Percentiles rank a stretch among this genome's conserved stretches.
These are phyloP conservation scores for Trametes cingulata DNA, from an alignment of 768 basidiomycete species.

Conservation along the genomic window DNA sequence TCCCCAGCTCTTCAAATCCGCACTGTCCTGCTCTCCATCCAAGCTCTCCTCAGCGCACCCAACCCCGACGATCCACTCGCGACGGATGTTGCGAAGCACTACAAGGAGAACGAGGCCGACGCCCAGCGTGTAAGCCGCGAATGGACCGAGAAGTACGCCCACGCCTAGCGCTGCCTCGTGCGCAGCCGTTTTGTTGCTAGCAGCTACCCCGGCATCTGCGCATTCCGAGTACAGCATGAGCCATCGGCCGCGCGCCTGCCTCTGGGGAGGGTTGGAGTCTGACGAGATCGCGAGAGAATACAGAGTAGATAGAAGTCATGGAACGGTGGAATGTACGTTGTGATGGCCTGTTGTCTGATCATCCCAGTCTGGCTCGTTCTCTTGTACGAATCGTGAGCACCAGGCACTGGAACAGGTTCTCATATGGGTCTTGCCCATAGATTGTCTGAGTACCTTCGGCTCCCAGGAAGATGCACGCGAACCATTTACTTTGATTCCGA, in stretches of 20 bases:
- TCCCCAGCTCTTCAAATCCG: slow-evolving; percentile 98
- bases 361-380: neutral
- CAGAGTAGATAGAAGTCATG: slow-evolving; percentile 1
- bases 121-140: slow-evolving; percentile 91
- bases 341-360: slow-evolving; percentile 1
- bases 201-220: neutral
- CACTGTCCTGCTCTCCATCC: slow-evolving; percentile 94
- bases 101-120: slow-evolving; percentile 95
- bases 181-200: neutral
- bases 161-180: slow-evolving; percentile 21
- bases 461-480: neutral
- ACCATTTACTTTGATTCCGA: neutral
- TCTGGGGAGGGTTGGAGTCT: neutral
- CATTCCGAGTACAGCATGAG: too few relatives aligned
- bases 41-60: slow-evolving; percentile 93
- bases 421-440: too few relatives aligned
- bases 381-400: neutral
- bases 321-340: slow-evolving; percentile 14
- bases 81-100: slow-evolving; percentile 95
- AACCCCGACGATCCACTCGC: slow-evolving; percentile 97
- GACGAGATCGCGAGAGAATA: neutral
- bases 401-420: too few relatives aligned
- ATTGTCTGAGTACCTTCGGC: too few relatives aligned
- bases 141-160: slow-evolving; percentile 92
- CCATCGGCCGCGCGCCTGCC: neutral